These are phyloP conservation scores for Penicillium sp. DNA, from an alignment of 2,329 filamentous ascomycete genomes.

Conservation along the genomic window DNA sequence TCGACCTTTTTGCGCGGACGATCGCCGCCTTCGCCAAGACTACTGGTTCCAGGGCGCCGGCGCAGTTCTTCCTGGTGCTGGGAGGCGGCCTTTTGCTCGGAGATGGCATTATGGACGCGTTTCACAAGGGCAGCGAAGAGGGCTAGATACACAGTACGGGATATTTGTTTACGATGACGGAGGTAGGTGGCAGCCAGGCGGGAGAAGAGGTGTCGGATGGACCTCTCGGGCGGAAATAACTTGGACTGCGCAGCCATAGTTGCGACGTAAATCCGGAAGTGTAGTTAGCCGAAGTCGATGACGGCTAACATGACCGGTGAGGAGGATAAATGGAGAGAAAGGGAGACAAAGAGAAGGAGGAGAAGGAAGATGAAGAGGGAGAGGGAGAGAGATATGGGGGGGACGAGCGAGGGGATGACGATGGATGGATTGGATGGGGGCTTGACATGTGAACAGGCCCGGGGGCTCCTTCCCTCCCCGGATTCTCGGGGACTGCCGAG, in stretches of 20 bases:
- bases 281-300: slow-evolving; percentile 15
- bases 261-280: too few relatives aligned
- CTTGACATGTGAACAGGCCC: too few relatives aligned
- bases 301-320: too few relatives aligned
- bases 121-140: slow-evolving; percentile 72
- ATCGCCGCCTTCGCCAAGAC: slow-evolving; percentile 26
- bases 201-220: slow-evolving; percentile 56
- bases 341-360: too few relatives aligned
- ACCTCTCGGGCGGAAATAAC: slow-evolving; percentile 55
- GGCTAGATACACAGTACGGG: slow-evolving; percentile 71
- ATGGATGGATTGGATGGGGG: too few relatives aligned
- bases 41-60: slow-evolving; percentile 43
- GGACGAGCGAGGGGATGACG: too few relatives aligned
- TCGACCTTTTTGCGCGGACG: slow-evolving; percentile 67
- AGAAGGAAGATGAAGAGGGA: too few relatives aligned
- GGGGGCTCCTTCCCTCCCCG: too few relatives aligned
- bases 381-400: too few relatives aligned
- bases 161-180: slow-evolving; percentile 70
- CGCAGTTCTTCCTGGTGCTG: slow-evolving; percentile 57
- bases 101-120: slow-evolving; percentile 80
- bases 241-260: slow-evolving; percentile 72
- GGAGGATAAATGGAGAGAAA: too few relatives aligned
- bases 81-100: slow-evolving; percentile 82
- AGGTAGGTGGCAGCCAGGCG: slow-evolving; percentile 66
- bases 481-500: too few relatives aligned